phyloP scores from a whole-genome alignment of 202 grass and related monocot genomes.

The Tripidium arundinaceum region DNA sequence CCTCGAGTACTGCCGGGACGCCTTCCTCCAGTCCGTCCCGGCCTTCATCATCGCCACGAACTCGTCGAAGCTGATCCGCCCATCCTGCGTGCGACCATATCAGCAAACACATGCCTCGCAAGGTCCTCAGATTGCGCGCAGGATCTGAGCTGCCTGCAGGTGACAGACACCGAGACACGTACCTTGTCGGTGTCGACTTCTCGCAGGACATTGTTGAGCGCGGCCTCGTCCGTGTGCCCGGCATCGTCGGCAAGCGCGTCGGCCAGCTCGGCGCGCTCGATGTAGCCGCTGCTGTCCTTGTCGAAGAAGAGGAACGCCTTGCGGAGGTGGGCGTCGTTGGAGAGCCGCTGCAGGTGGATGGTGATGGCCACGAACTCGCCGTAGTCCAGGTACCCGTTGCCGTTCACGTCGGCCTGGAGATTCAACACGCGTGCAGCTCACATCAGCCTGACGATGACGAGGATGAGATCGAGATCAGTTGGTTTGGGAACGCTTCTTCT shows the following conservation, averaged over 20 bases:
- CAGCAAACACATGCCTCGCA: too few relatives aligned
- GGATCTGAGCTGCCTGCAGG: too few relatives aligned
- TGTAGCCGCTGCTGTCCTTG: conserved; percentile 78
- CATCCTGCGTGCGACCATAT: conserved; percentile 40
- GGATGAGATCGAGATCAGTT: too few relatives aligned
- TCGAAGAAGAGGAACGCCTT: conserved; percentile 94
- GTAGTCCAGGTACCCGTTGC: conserved; percentile 94
- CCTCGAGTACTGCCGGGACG: conserved; percentile 96
- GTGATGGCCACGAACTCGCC: conserved; percentile 90
- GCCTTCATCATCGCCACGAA: conserved; percentile 97
- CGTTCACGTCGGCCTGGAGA: conserved; percentile 71
- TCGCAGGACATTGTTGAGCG: conserved; percentile 62
- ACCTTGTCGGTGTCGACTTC: conserved; percentile 94
- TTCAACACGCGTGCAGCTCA: too few relatives aligned
- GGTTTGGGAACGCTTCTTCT: neutral
- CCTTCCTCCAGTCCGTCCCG: conserved; percentile 95
- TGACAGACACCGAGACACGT: neutral
- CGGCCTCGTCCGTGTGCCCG: conserved; percentile 51
- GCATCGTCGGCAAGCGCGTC: conserved; percentile 77
- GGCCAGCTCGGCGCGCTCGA: conserved; percentile 65
- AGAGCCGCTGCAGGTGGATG: conserved; percentile 90
- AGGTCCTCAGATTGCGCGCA: neutral
- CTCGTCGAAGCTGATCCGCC: conserved; percentile 72
- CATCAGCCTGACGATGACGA: too few relatives aligned
- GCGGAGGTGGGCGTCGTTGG: conserved; percentile 88